A percentile compares a stretch with the other conserved stretches of the same genome.
Conservation (phyloP, 2,329 filamentous ascomycete genomes). For the Thielaviopsis cerberus region DNA sequence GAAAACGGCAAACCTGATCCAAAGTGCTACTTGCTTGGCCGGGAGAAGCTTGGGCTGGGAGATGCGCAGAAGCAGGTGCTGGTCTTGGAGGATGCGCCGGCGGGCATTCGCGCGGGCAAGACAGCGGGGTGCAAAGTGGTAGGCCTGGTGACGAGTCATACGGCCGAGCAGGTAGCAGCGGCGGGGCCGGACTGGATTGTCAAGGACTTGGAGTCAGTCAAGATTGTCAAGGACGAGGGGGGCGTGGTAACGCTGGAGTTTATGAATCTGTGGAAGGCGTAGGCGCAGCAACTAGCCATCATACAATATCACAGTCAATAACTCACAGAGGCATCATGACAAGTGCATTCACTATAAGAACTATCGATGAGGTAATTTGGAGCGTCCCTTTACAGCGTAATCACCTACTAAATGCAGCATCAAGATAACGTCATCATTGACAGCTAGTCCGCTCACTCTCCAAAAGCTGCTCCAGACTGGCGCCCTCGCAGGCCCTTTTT, state of each 20-base stretch:
- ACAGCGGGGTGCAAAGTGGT: conserved; percentile 71
- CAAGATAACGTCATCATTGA: not conserved
- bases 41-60: conserved; percentile 37
- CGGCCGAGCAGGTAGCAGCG: conserved; percentile 46
- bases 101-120: conserved; percentile 67
- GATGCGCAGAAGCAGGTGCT: conserved; percentile 36
- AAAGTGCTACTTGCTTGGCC: conserved; percentile 51
- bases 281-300: no score
- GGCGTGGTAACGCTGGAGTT: conserved; percentile 52
- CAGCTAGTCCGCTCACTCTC: not conserved
- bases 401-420: not conserved
- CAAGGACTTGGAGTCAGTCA: conserved; percentile 56
- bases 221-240: conserved; percentile 36
- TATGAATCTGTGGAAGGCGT: conserved; percentile 33
- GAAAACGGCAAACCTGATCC: conserved; percentile 61
- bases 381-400: not conserved
- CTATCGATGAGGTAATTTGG: not conserved
- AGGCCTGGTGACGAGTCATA: conserved; percentile 72
- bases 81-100: conserved; percentile 77
- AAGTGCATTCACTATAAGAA: not conserved
- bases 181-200: conserved; percentile 83
- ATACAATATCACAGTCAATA: no score
- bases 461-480: not conserved
- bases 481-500: not conserved
- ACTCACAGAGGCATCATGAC: no score